These are phyloP conservation scores for Pseudocercospora fuligena DNA, from an alignment of 2,329 filamentous ascomycete genomes.

Conservation along the genomic window DNA sequence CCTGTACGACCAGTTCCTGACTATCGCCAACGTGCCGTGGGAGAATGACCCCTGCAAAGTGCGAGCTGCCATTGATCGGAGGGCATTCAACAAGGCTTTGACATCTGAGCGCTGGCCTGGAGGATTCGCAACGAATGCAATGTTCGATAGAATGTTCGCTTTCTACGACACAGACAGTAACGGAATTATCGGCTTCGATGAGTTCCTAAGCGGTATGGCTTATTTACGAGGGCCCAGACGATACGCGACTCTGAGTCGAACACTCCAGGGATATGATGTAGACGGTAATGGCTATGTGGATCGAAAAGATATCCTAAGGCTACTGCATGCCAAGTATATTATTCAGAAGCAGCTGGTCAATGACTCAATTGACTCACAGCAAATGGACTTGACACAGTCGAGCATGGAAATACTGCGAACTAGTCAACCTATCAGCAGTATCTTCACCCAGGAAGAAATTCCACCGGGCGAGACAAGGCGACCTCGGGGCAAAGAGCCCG, in stretches of 20 bases:
- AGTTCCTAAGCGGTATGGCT: slow-evolving; percentile 84
- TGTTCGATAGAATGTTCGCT: slow-evolving; percentile 94
- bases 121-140: slow-evolving; percentile 82
- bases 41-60: slow-evolving; percentile 77
- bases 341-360: slow-evolving; percentile 87
- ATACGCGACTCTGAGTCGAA: slow-evolving; percentile 70
- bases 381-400: slow-evolving; percentile 69
- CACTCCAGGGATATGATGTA: slow-evolving; percentile 90
- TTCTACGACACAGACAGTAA: slow-evolving; percentile 94
- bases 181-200: slow-evolving; percentile 86
- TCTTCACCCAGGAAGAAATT: slow-evolving; percentile 48
- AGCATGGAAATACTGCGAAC: slow-evolving; percentile 47
- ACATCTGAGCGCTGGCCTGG: slow-evolving; percentile 65
- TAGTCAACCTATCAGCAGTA: slow-evolving; percentile 53
- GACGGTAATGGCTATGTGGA: slow-evolving; percentile 85
- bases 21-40: slow-evolving; percentile 87
- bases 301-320: slow-evolving; percentile 83
- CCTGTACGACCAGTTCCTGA: slow-evolving; percentile 95
- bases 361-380: slow-evolving; percentile 77
- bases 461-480: slow-evolving; percentile 35
- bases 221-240: slow-evolving; percentile 62
- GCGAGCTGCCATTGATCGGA: slow-evolving; percentile 83
- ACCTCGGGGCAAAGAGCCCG: slow-evolving; percentile 40
- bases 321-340: slow-evolving; percentile 91
- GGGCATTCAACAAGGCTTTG: slow-evolving; percentile 89